Evolutionary conservation across 495 filamentous ascomycete species (phyloP).

Genomic region (Aspergillus baeticus): DNA sequence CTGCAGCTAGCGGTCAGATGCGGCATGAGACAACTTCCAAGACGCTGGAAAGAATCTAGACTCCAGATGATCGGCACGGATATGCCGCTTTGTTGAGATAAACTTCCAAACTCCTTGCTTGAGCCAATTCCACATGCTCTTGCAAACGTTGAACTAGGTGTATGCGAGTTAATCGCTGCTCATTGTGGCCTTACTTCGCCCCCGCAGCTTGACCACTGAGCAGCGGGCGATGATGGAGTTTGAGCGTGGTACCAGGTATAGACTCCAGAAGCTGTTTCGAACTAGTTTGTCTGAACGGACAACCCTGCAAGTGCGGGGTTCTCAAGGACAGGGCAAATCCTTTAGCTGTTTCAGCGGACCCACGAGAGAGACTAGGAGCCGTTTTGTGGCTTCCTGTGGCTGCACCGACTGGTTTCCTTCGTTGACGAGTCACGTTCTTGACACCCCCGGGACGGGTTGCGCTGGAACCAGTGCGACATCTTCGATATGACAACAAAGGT

Average conservation of each 20-base stretch:
- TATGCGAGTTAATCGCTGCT: neutral
- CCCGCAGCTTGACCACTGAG: neutral
- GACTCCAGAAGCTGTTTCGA: neutral
- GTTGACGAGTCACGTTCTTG: neutral
- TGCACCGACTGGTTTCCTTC: neutral
- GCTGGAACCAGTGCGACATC: neutral
- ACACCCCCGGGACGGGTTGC: neutral
- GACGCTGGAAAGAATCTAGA: neutral
- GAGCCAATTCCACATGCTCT: neutral
- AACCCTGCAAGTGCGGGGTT: neutral
- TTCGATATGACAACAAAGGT: neutral
- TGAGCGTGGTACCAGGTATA: no score
- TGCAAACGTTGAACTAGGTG: neutral
- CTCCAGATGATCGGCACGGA: neutral
- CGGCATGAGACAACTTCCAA: neutral
- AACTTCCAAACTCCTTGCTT: neutral
- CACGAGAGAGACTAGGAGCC: neutral
- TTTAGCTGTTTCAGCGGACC: neutral
- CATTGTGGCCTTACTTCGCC: neutral
- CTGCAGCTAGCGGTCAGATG: slow-evolving; percentile 46
- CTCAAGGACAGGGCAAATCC: neutral
- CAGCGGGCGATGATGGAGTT: no score
- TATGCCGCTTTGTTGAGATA: neutral
- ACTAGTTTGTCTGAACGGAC: neutral
- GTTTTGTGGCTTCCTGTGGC: neutral